These are phyloP conservation scores for Trichoderma guizhouense DNA, from an alignment of 2,329 filamentous ascomycete genomes.

Conservation along the genomic window DNA sequence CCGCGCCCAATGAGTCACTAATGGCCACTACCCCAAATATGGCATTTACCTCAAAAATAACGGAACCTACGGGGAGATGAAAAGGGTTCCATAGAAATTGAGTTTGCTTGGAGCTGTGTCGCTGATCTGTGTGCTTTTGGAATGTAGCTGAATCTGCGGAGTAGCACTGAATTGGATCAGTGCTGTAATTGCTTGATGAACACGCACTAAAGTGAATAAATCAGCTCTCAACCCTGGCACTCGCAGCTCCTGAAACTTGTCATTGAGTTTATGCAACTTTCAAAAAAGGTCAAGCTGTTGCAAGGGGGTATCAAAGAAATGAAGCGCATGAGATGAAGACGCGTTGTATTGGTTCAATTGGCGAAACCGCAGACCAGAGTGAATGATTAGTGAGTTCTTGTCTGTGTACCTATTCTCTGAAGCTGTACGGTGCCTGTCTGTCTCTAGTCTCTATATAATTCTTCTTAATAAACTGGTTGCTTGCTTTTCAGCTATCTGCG, in stretches of 20 bases:
- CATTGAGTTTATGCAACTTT: not conserved
- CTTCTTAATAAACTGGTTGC: too few species aligned
- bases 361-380: not conserved
- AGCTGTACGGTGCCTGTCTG: not conserved
- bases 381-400: too few species aligned
- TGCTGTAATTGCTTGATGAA: not conserved
- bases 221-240: not conserved
- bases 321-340: not conserved
- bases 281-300: not conserved
- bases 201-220: not conserved
- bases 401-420: too few species aligned
- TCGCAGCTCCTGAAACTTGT: not conserved
- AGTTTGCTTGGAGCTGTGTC: not conserved
- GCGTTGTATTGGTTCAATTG: not conserved
- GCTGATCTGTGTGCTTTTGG: not conserved
- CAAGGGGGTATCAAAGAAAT: not conserved
- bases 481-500: not conserved
- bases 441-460: not conserved
- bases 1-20: too few species aligned
- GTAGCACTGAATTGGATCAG: not conserved
- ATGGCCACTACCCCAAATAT: too few species aligned
- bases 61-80: too few species aligned
- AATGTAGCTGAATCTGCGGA: not conserved
- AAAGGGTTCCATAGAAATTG: too few species aligned
- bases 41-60: too few species aligned